Evolutionary conservation across 208 protist species (phyloP), one percentile per base, ranked within the genome.

Genomic region (Crithidia brevicula): DNA sequence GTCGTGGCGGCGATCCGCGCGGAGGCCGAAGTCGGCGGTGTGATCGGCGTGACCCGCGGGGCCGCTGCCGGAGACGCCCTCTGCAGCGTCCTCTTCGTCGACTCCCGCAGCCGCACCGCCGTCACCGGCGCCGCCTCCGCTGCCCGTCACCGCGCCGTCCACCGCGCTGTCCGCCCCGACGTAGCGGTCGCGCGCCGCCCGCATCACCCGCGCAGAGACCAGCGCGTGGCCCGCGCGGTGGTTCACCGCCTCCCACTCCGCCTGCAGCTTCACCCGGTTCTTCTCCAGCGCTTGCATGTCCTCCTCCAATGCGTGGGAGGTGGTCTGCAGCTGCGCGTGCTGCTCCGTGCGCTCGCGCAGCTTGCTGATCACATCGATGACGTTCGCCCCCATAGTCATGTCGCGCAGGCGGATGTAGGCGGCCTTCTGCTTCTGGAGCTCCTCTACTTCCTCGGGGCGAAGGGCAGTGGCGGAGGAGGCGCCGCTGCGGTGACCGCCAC

Each of bases 391-490:
- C 69, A 92, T 92, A 18, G 96, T 98, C 23, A 90, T 82, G 33
- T 99, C 97, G 62, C 95, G 94, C 49, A 99, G 93, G 38, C 85
- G 86, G 18, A 89, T 76, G 83, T 98, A 98, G n/a, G 85, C 80
- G 27, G 91, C 85, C 43, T 96, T 92, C 54, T 90, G 89, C 50
- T 63, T 56, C 70, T 80, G 76, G 43, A 98, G 71, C 25, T 74
- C 72, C 67, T 93, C 82, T 33, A 91, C 15, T 31, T 95, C 89
- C 51, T 95, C 85, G 0, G 94, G 86, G 15, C 67, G 61, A 10
- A 80, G 68, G 4, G 85, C 42, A 28, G 67, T 34, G 46, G 68
- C 53, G 4, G 59, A 68, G 22, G 53, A 54, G 42, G 58, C 63
- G 52, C 52, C 70, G 56, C 63, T 74, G 58, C 63, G 65, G 30